A percentile compares a stretch with the other conserved stretches of the same genome.
Conservation (phyloP, 257 asterid genomes). For the Osmanthus fragrans region DNA sequence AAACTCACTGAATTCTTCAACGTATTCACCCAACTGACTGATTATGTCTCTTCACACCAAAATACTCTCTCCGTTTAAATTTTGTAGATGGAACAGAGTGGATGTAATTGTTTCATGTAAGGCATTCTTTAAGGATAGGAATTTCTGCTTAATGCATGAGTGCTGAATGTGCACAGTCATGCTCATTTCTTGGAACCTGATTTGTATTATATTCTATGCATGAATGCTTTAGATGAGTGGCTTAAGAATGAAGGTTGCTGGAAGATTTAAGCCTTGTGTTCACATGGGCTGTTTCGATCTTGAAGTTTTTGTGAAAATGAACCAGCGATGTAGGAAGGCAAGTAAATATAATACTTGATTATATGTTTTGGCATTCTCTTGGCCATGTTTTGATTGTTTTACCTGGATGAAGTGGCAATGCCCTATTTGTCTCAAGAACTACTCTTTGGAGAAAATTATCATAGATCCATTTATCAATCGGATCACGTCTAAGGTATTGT, state of each 20-base stretch:
- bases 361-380: slow-evolving; percentile 7
- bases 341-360: slow-evolving; percentile 32
- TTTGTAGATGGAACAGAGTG: background rate
- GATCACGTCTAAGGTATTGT: slow-evolving; percentile 71
- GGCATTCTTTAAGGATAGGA: background rate
- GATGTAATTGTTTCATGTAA: background rate
- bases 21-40: too few species aligned
- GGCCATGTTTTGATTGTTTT: slow-evolving; percentile 16
- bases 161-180: background rate
- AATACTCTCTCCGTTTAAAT: background rate
- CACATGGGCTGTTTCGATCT: slow-evolving; percentile 99
- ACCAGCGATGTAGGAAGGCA: slow-evolving; percentile 95
- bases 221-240: slow-evolving; percentile 79
- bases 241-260: slow-evolving; percentile 93
- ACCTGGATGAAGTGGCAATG: slow-evolving; percentile 95
- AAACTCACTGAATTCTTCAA: too few species aligned
- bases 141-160: background rate
- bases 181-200: slow-evolving; percentile 5
- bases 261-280: slow-evolving; percentile 85
- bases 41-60: too few species aligned
- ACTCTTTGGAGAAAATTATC: slow-evolving; percentile 77
- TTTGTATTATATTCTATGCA: slow-evolving; percentile 20
- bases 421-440: slow-evolving; percentile 92
- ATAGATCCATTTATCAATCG: slow-evolving; percentile 87
- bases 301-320: slow-evolving; percentile 92